phyloP scores from a whole-genome alignment of 257 asterid species.

The Vinca minor region DNA sequence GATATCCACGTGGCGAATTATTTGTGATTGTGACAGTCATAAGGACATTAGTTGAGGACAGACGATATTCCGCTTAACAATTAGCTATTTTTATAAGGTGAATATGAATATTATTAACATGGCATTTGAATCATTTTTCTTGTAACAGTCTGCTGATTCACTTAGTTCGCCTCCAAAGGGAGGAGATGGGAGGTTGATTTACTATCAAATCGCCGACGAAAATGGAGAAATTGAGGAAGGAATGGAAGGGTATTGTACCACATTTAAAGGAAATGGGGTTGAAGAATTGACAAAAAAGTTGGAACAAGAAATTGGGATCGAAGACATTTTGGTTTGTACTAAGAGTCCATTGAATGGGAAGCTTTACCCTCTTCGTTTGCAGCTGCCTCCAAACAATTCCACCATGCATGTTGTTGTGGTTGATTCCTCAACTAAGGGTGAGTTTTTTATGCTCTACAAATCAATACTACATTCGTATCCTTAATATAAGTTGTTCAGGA shows the following conservation, averaged over 20 bases:
- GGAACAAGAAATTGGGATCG: constrained; percentile 53
- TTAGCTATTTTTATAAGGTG: too few relatives aligned
- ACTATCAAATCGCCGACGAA: constrained; percentile 51
- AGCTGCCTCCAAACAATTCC: constrained; percentile 85
- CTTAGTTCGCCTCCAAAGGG: constrained; percentile 56
- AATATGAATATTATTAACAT: too few relatives aligned
- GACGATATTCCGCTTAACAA: too few relatives aligned
- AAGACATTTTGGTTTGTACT: constrained; percentile 61
- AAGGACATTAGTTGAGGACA: too few relatives aligned
- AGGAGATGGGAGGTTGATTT: constrained; percentile 58
- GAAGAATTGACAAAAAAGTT: constrained; percentile 45
- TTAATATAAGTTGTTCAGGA: too few relatives aligned
- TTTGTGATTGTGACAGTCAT: too few relatives aligned
- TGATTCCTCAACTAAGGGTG: constrained; percentile 61
- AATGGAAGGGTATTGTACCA: constrained; percentile 47
- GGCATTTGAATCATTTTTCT: not conserved
- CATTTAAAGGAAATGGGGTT: constrained; percentile 64
- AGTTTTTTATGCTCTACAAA: too few relatives aligned
- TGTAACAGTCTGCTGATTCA: constrained; percentile 65
- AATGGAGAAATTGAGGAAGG: constrained; percentile 60
- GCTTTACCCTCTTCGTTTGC: constrained; percentile 83
- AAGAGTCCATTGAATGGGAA: constrained; percentile 73
- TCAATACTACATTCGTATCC: too few relatives aligned
- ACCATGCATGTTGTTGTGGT: constrained; percentile 59
- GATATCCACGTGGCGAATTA: too few relatives aligned